Evolutionary conservation across 2,329 filamentous ascomycete species (phyloP), one percentile per base, ranked within the genome.

Genomic region (Alternaria tenuissima): DNA sequence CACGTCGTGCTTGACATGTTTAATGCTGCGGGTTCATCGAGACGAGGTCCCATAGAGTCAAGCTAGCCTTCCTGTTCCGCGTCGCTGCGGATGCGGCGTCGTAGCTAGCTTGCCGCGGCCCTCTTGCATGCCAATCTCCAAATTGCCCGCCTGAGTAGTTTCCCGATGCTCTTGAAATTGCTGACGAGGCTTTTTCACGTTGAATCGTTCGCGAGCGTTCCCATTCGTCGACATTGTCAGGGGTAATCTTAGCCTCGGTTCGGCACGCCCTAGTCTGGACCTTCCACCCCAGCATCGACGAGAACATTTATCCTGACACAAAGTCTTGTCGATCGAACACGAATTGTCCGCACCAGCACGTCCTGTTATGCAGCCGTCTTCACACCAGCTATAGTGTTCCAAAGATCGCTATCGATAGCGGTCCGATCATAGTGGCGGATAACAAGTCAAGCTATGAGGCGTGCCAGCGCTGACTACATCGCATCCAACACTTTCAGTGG

Each of bases 251-350:
- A 59, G 62, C 61, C 55, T 61, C 70, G 68, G 67, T 66, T 71
- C 70, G 70, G 68, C 64, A 66, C 70, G 70, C 66, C 65, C 63
- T 57, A 66, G 61, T 62, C 64, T 63, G 49, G 63, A 60, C 65
- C 57, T 57, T 48, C 42, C 57, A 22, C 55, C 58, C 56, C 56
- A 28, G 18, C 26, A 22, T 32, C 18, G 24, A 51, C 38, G n/a
- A 36, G 52, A 43, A 42, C 66, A 62, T 65, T 69, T 22, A 39
- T 36, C 66, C 68, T 68, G 59, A 69, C 63, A 68, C 66, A 58
- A n/a, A 36, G 39, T 24, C 47, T 36, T 43, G 51, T 44, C 56
- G 59, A 58, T 63, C 51, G 48, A 52, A 52, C 54, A 48, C 53
- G 9, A 49, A 41, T 14, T 46, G 47, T 22, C 57, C 53, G 57